Conservation (phyloP, 1,284 basidiomycete genomes). For the Phaffia rhodozyma region DNA sequence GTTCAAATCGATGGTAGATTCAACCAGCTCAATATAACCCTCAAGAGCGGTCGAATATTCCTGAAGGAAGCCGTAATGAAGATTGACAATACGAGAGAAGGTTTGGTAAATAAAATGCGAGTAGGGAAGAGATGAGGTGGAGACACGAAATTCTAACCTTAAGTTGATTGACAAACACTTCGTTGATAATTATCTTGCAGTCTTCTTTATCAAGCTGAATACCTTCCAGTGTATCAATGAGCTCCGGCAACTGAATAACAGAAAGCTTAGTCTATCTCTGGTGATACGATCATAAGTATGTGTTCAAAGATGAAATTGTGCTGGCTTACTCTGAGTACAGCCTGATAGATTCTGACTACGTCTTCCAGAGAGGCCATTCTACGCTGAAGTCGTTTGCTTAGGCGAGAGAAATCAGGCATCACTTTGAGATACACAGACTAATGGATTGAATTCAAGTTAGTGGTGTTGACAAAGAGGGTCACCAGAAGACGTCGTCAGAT, state of each 20-base stretch:
- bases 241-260: slow-evolving; percentile 51
- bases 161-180: slow-evolving; percentile 52
- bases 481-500: neutral
- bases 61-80: slow-evolving; percentile 35
- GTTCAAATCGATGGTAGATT: slow-evolving; percentile 84
- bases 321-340: slow-evolving; percentile 40
- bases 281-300: slow-evolving; percentile 8
- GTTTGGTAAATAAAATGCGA: neutral
- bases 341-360: slow-evolving; percentile 91
- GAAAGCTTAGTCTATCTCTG: too few species aligned
- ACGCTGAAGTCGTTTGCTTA: slow-evolving; percentile 86
- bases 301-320: neutral
- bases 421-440: slow-evolving; percentile 75
- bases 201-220: slow-evolving; percentile 28
- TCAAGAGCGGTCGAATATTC: slow-evolving; percentile 50
- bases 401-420: slow-evolving; percentile 90
- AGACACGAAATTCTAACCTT: slow-evolving; percentile 38
- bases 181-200: slow-evolving; percentile 49
- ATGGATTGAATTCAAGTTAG: neutral
- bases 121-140: neutral
- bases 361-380: slow-evolving; percentile 78
- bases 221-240: slow-evolving; percentile 51
- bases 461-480: neutral
- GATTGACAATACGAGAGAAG: neutral
- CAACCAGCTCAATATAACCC: slow-evolving; percentile 87